phyloP scores from a whole-genome alignment of 2,329 filamentous ascomycete species.

The Exserohilum turcica region DNA sequence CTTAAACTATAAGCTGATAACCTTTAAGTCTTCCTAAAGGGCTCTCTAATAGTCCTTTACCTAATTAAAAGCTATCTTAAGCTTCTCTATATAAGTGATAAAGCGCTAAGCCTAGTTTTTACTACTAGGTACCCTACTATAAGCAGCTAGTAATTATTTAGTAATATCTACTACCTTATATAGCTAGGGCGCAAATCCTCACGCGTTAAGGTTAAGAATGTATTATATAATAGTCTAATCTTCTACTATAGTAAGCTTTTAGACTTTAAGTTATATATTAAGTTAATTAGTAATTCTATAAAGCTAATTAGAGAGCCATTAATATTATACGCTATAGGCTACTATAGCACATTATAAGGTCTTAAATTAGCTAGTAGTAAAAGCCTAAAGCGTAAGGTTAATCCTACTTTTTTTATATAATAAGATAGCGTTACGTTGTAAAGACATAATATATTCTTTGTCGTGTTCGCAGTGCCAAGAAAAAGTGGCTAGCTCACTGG shows the following conservation, averaged over 20 bases:
- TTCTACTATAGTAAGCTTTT: neutral
- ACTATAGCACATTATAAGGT: neutral
- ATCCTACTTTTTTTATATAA: neutral
- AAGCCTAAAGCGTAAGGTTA: neutral
- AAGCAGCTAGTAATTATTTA: too few relatives aligned
- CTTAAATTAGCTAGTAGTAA: neutral
- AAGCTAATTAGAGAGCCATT: neutral
- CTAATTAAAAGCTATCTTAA: constrained; percentile 21
- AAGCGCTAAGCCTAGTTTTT: constrained; percentile 19
- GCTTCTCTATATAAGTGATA: constrained; percentile 14
- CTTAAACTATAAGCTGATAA: constrained; percentile 17
- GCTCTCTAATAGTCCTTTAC: constrained; percentile 11
- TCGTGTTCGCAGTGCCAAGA: neutral
- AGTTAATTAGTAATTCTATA: neutral
- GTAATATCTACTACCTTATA: constrained; percentile 19
- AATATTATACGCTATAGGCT: neutral
- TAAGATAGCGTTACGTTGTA: neutral
- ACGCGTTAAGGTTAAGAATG: constrained; percentile 21
- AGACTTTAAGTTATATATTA: neutral
- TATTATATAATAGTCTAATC: constrained; percentile 21
- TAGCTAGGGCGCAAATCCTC: constrained; percentile 15
- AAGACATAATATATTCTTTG: neutral
- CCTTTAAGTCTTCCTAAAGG: constrained; percentile 12
- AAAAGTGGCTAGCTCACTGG: neutral
- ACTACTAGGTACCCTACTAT: constrained; percentile 15